phyloP scores from a whole-genome alignment of 306 rosid genomes.

The Adenanthera pavonina region DNA sequence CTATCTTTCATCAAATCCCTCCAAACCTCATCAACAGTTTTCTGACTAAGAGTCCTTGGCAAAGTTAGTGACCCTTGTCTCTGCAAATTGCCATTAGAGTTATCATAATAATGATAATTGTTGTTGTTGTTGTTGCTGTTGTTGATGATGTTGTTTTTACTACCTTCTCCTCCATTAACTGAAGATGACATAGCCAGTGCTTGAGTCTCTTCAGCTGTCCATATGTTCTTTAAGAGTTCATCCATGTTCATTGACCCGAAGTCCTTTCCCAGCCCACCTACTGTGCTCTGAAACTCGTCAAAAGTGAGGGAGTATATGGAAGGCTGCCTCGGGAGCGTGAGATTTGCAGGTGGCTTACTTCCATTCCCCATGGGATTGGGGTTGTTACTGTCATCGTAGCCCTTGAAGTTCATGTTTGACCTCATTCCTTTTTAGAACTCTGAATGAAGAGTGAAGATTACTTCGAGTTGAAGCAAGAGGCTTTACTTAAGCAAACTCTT shows the following conservation, averaged over 20 bases:
- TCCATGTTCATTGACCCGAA: slow-evolving; percentile 99
- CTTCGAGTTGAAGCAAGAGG: slow-evolving; percentile 43
- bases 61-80: slow-evolving; percentile 89
- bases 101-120: not conserved
- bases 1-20: slow-evolving; percentile 67
- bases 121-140: not conserved
- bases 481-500: slow-evolving; percentile 46
- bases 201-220: slow-evolving; percentile 92
- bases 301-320: slow-evolving; percentile 85
- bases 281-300: slow-evolving; percentile 85
- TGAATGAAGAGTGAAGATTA: slow-evolving; percentile 26
- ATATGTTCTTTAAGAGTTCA: slow-evolving; percentile 85
- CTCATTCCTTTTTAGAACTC: slow-evolving; percentile 46
- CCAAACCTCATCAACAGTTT: slow-evolving; percentile 96
- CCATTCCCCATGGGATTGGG: slow-evolving; percentile 52
- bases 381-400: slow-evolving; percentile 61
- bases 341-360: slow-evolving; percentile 49
- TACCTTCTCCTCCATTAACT: slow-evolving; percentile 7
- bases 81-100: slow-evolving; percentile 63
- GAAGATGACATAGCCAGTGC: slow-evolving; percentile 46
- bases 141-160: not conserved
- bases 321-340: slow-evolving; percentile 60
- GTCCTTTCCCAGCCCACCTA: slow-evolving; percentile 84
- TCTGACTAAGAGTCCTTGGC: slow-evolving; percentile 92
- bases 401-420: slow-evolving; percentile 70